Evolutionary conservation across 352 stramenopile species (phyloP).

Genomic region (Globisporangium cystogenes): DNA sequence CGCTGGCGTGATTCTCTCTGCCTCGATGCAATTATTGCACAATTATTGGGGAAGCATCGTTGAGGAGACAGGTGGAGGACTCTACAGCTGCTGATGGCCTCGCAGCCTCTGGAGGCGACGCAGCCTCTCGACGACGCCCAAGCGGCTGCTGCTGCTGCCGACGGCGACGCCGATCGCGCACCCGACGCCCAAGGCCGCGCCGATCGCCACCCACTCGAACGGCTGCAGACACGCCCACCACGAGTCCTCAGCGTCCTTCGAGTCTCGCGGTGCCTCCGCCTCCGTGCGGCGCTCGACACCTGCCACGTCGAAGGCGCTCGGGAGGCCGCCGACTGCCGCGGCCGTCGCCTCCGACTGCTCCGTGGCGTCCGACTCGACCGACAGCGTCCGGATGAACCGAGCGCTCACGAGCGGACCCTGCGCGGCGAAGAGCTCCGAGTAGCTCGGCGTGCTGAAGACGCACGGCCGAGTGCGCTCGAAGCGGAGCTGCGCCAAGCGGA

Average conservation of each 20-base stretch:
- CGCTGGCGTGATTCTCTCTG: neutral
- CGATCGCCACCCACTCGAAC: slow-evolving; percentile 22
- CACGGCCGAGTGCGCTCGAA: slow-evolving; percentile 12
- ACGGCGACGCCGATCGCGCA: slow-evolving; percentile 28
- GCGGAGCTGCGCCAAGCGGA: slow-evolving; percentile 7
- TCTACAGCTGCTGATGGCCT: no score
- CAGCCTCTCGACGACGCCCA: neutral
- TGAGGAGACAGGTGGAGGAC: no score
- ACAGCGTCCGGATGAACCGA: slow-evolving; percentile 19
- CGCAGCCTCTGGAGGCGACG: slow-evolving; percentile 1
- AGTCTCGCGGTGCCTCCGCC: no score
- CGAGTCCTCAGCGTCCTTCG: no score
- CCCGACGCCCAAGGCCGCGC: slow-evolving; percentile 20
- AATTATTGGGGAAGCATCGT: no score
- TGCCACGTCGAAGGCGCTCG: no score
- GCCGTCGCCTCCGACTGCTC: slow-evolving; percentile 8
- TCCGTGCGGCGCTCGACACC: no score
- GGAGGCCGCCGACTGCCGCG: neutral
- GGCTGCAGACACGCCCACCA: slow-evolving; percentile 2
- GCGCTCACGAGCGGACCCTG: slow-evolving; percentile 17
- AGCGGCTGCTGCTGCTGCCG: neutral
- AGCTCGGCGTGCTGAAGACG: slow-evolving; percentile 10
- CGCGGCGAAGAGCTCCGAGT: slow-evolving; percentile 12
- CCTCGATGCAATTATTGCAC: no score
- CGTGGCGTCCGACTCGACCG: slow-evolving; percentile 12